phyloP scores from a whole-genome alignment of 2,329 filamentous ascomycete species.

The Aspergillus udagawae region DNA sequence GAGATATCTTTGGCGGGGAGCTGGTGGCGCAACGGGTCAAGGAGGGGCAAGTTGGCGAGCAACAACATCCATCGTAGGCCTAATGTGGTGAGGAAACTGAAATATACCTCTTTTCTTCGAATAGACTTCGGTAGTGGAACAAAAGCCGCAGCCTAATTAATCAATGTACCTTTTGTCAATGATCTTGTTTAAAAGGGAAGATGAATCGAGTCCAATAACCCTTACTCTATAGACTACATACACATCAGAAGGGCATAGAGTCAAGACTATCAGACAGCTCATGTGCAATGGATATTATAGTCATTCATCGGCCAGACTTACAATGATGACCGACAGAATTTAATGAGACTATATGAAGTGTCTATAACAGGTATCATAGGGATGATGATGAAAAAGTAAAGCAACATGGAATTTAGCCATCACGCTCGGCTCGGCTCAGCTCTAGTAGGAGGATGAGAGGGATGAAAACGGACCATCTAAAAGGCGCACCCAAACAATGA shows the following conservation, averaged over 20 bases:
- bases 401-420: constrained; percentile 17
- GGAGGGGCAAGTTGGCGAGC: constrained; percentile 5
- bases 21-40: constrained; percentile 32
- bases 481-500: constrained; percentile 6
- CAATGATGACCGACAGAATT: background rate
- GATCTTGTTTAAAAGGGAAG: no score
- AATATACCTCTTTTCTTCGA: background rate
- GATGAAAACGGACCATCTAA: constrained; percentile 24
- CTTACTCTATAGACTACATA: background rate
- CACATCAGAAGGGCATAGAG: background rate
- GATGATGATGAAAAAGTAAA: background rate
- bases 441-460: constrained; percentile 17
- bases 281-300: background rate
- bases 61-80: background rate
- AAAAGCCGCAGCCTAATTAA: background rate
- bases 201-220: no score
- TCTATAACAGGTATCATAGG: constrained; percentile 7
- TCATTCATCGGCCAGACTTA: background rate
- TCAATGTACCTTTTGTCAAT: background rate
- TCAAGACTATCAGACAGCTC: no score
- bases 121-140: background rate
- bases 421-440: constrained; percentile 14
- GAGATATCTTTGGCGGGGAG: constrained; percentile 36
- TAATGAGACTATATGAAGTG: background rate
- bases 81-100: background rate